Evolutionary conservation across 352 stramenopile genomes (phyloP).

Genomic region (Pythium aquatile): DNA sequence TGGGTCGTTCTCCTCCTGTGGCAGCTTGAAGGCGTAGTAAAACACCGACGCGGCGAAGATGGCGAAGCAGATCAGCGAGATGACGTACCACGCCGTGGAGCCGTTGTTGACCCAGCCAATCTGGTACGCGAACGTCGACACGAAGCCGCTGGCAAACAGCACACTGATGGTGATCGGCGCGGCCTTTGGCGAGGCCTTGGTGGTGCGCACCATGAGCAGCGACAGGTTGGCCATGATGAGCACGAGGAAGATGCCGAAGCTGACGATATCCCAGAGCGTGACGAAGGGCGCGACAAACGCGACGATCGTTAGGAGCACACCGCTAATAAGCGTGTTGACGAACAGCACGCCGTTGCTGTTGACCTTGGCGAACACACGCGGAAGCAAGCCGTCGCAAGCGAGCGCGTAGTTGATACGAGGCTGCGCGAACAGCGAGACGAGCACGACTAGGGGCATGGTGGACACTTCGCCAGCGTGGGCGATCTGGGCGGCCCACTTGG

Average conservation of each 20-base stretch:
- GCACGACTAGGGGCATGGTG: constrained; percentile 93
- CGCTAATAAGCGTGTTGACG: constrained; percentile 64
- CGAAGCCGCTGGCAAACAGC: constrained; percentile 35
- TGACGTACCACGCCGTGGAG: constrained; percentile 32
- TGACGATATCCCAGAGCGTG: constrained; percentile 84
- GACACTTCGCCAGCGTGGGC: constrained; percentile 56
- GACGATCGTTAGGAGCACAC: constrained; percentile 60
- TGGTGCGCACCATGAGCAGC: constrained; percentile 68
- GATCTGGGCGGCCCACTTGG: constrained; percentile 46
- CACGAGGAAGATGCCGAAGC: constrained; percentile 81
- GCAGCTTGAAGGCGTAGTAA: constrained; percentile 54
- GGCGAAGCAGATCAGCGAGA: constrained; percentile 51
- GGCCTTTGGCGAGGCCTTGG: constrained; percentile 42
- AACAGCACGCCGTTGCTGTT: constrained; percentile 80
- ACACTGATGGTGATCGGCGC: constrained; percentile 6
- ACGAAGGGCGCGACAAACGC: constrained; percentile 76
- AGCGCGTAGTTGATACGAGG: constrained; percentile 91
- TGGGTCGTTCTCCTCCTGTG: constrained; percentile 41
- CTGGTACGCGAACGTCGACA: constrained; percentile 65
- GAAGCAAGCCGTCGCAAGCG: constrained; percentile 90
- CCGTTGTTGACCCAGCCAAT: constrained; percentile 57
- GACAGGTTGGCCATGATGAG: constrained; percentile 84
- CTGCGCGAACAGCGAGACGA: constrained; percentile 92
- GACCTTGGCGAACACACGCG: constrained; percentile 85
- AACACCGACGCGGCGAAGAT: constrained; percentile 36